Conservation (phyloP, 2,329 filamentous ascomycete genomes). For the Venturia oleaginea region DNA sequence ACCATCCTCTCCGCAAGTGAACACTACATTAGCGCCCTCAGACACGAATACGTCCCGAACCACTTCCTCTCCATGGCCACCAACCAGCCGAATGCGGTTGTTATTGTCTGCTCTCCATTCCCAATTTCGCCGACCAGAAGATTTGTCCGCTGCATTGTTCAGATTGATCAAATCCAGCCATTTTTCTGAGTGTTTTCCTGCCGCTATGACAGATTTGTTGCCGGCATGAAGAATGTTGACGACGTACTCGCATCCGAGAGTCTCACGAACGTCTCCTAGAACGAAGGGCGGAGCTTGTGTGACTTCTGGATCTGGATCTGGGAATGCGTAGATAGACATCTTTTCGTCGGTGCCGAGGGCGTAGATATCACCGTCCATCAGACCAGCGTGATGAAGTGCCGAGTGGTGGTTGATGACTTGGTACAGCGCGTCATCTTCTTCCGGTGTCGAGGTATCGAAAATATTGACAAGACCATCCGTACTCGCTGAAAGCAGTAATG, state of each 20-base stretch:
- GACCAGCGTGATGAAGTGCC: slow-evolving; percentile 66
- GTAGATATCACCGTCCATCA: slow-evolving; percentile 58
- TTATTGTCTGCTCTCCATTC: slow-evolving; percentile 1
- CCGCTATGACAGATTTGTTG: slow-evolving; percentile 53
- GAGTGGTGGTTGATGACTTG: slow-evolving; percentile 71
- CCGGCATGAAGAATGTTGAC: slow-evolving; percentile 56
- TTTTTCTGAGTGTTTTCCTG: slow-evolving; percentile 46
- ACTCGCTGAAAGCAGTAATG: slow-evolving; percentile 61
- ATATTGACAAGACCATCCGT: slow-evolving; percentile 74
- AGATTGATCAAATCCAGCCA: slow-evolving; percentile 24
- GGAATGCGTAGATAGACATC: slow-evolving; percentile 62
- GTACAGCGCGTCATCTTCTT: slow-evolving; percentile 69
- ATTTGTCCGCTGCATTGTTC: slow-evolving; percentile 5
- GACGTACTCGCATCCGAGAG: slow-evolving; percentile 64
- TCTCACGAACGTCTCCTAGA: slow-evolving; percentile 60
- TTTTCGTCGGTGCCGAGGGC: slow-evolving; percentile 72
- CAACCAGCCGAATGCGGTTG: slow-evolving; percentile 22
- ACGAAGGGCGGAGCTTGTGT: slow-evolving; percentile 35
- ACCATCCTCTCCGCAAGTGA: slow-evolving; percentile 42
- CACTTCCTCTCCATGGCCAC: slow-evolving; percentile 40
- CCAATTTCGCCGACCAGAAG: slow-evolving; percentile 1
- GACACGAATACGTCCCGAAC: slow-evolving; percentile 36
- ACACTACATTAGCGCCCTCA: slow-evolving; percentile 26
- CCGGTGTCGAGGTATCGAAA: slow-evolving; percentile 55
- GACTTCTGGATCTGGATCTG: slow-evolving; percentile 53